Base-by-base conservation (phyloP, 345 rosid genomes). In the Euclidium syriacum region DNA sequence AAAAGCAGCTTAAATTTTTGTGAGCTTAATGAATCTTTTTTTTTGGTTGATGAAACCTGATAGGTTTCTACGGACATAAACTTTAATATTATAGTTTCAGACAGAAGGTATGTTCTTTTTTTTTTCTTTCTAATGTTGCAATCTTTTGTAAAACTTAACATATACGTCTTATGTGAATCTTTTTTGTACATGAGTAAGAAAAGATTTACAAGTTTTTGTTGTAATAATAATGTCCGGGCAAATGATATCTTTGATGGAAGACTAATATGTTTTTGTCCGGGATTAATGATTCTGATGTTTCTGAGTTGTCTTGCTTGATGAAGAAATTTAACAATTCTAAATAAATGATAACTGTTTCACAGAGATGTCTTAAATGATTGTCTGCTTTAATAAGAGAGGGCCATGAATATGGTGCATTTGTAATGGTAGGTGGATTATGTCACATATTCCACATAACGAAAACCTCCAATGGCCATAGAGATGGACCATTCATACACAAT, bases 101-200 rank as follows among this genome's bases (percentile, higher is more conserved):
- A n/a, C 41, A 14, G 27, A 58, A 58, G 58, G 52, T 49, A 30
- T 30, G 36, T n/a, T n/a, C n/a, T n/a, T n/a, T 26, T 4, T 47
- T 50, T 38, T 32, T 19, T n/a, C 25, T 2, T 38, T 40, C 30
- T 47, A 27, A 58, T 41, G 57, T 35, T 52, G 35, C 54, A 47
- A 60, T 57, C 51, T 46, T 46, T 14, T 51, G 48, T 65, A 62
- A n/a, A 35, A 20, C 65, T 64, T 69, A 62, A 61, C 54, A 58
- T 52, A 43, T 67, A 73, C 75, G 62, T 71, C 26, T 56, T 29
- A 15, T 64, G 40, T 68, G 84, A 60, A 85, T 83, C 85, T 81
- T 83, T 48, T n/a, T 78, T 81, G 89, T 83, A 78, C 76, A 81
- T 73, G 73, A 53, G 38, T 3, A 20, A 55, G 64, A 69, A 44